Base-by-base conservation (phyloP, 345 rosid genomes). In the Citrus australasica region DNA sequence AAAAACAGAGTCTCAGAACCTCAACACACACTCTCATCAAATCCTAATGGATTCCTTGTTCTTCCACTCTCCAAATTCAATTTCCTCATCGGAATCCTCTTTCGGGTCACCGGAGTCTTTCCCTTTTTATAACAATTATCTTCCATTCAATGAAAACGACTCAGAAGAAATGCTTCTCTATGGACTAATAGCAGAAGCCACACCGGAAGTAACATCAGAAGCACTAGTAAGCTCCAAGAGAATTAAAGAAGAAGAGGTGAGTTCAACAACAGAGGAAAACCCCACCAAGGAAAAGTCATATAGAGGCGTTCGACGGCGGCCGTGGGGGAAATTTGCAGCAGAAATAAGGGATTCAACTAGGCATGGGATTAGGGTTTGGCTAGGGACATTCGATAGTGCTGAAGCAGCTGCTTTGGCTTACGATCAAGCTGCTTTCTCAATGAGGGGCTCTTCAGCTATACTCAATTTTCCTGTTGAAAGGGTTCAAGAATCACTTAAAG, bases 81-180 rank as follows among this genome's bases (percentile, higher is more conserved):
- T 80, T 66, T 89, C 88, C 71, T 89, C 97, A 0, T 67, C 89
- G 56, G 93, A 90, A 76, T 93, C 91, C 25, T 90, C 90, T 10
- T 83, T 84, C 22, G 86, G 88, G 11, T 85, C 91, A 1, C 82
- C 89, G 63, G 93, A 90, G 6, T 84, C 86, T 28, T 90, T 76
- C 64, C 69, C 80, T 8, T 73, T 85, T 27, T 70, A 72, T 74
- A 69, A 83, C 38, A 81, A 25, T 63, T 82, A 67, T 38, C 95
- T 95, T 35, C 98, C 99, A 22, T 95, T 95, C 87, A 87, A 95
- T 80, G 99, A 95, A 79, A 93, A 93, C 69, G 99, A 95, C 82
- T 89, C 97, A 0, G 94, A 92, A 27, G 99, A 95, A 85, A 95
- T 95, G 99, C 93, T 89, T 77, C 90, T 93, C 17, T 89, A 85